phyloP scores from a whole-genome alignment of 176 grass and related monocot genomes.

The Hordeum vulgare region DNA sequence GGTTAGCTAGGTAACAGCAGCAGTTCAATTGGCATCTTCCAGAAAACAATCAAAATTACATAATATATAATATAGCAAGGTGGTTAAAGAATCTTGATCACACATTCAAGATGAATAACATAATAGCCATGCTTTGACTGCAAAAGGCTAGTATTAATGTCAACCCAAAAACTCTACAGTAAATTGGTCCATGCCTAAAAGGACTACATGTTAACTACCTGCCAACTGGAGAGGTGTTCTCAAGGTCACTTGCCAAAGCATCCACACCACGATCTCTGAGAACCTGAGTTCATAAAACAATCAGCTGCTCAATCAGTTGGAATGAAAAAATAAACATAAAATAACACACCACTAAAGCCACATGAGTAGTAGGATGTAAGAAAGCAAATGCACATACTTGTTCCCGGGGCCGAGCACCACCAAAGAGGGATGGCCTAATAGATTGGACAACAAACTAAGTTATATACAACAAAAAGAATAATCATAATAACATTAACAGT shows the following conservation, averaged over 20 bases:
- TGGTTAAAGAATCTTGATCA: not conserved
- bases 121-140: not conserved
- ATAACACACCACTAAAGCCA: not conserved
- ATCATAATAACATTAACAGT: not conserved
- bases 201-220: slow-evolving; percentile 37
- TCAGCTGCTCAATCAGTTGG: slow-evolving; percentile 3
- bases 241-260: slow-evolving; percentile 50
- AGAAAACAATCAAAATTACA: not conserved
- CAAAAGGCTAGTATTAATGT: not conserved
- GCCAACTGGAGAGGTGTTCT: slow-evolving; percentile 48
- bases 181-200: not conserved
- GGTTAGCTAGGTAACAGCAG: not conserved
- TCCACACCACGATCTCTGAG: slow-evolving; percentile 92
- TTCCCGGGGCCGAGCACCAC: slow-evolving; percentile 86
- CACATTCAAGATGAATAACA: slow-evolving; percentile 1
- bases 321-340: not conserved
- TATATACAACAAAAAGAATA: not conserved
- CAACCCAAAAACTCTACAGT: not conserved
- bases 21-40: not conserved
- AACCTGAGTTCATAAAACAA: slow-evolving; percentile 48
- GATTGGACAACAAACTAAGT: slow-evolving; percentile 28
- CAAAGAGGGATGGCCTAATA: slow-evolving; percentile 69
- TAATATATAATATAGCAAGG: not conserved
- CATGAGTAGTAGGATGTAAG: not conserved
- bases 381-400: slow-evolving; percentile 47